These are phyloP conservation scores for Aplosporella prunicola DNA, from an alignment of 2,329 filamentous ascomycete genomes.

Conservation along the genomic window DNA sequence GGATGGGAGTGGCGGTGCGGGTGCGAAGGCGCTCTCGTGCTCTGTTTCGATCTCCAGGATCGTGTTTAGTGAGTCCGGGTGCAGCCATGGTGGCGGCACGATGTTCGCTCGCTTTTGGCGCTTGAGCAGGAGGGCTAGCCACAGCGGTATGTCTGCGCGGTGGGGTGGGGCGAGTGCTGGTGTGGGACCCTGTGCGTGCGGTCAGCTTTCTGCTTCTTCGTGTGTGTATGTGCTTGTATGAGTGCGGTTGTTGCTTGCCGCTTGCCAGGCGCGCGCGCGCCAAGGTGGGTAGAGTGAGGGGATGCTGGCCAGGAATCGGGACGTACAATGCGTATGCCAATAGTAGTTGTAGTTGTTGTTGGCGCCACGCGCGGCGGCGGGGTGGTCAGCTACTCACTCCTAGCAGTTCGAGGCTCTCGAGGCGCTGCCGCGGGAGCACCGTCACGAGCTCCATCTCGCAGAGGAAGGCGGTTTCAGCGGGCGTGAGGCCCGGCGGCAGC, in stretches of 20 bases:
- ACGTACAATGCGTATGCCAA: constrained; percentile 8
- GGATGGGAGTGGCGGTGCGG: constrained; percentile 58
- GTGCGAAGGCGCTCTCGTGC: constrained; percentile 63
- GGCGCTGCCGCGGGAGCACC: constrained; percentile 78
- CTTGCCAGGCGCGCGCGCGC: neutral
- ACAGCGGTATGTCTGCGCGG: constrained; percentile 71
- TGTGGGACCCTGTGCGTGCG: constrained; percentile 64
- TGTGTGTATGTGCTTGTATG: constrained; percentile 1
- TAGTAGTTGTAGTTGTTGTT: neutral
- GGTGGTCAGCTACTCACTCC: constrained; percentile 54
- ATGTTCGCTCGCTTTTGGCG: constrained; percentile 92
- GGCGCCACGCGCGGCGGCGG: too few species aligned
- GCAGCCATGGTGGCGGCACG: constrained; percentile 80
- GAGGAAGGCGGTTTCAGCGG: constrained; percentile 83
- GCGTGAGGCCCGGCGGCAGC: constrained; percentile 59
- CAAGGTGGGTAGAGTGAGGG: neutral
- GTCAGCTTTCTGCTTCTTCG: too few species aligned
- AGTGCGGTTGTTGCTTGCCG: neutral
- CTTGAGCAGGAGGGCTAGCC: constrained; percentile 91
- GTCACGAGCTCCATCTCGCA: constrained; percentile 98
- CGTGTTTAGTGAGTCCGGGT: constrained; percentile 60
- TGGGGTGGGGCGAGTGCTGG: constrained; percentile 71
- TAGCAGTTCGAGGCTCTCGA: constrained; percentile 77
- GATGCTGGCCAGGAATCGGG: too few species aligned
- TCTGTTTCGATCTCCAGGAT: constrained; percentile 77